Conservation (phyloP, 129 eudicot species). For the Flaveria linearis region DNA sequence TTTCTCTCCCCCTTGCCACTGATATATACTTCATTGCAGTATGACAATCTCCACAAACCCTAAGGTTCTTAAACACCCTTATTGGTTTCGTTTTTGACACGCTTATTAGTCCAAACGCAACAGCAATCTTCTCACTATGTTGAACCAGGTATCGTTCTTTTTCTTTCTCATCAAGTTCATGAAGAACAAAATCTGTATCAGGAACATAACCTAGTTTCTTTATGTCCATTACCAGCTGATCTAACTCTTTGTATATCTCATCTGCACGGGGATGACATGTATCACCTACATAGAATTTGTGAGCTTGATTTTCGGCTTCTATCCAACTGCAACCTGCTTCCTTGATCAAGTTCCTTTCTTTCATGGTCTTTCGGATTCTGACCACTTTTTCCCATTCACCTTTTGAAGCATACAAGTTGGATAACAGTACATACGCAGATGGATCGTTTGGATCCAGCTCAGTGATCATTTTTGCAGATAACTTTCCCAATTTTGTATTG, state of each 20-base stretch:
- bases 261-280: constrained; percentile 58
- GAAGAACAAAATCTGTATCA: constrained; percentile 59
- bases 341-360: constrained; percentile 57
- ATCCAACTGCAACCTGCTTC: constrained; percentile 93
- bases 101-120: constrained; percentile 71
- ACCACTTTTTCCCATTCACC: constrained; percentile 67
- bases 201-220: constrained; percentile 73
- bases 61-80: constrained; percentile 63
- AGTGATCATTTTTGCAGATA: constrained; percentile 62
- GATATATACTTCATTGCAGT: constrained; percentile 66
- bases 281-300: constrained; percentile 71
- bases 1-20: constrained; percentile 58
- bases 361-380: constrained; percentile 59
- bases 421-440: constrained; percentile 60
- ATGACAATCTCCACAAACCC: constrained; percentile 73
- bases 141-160: constrained; percentile 59
- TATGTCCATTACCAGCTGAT: constrained; percentile 46
- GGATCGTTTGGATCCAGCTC: constrained; percentile 67
- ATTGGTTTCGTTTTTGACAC: constrained; percentile 48
- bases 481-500: constrained; percentile 48
- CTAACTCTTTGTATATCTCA: constrained; percentile 59
- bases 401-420: constrained; percentile 67
- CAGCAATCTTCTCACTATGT: constrained; percentile 79
- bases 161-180: constrained; percentile 63
- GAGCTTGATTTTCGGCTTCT: constrained; percentile 54